A percentile compares a stretch with the other conserved stretches of the same genome.
phyloP scores from a whole-genome alignment of 108 stramenopile genomes.

The Skeletonema costatum region DNA sequence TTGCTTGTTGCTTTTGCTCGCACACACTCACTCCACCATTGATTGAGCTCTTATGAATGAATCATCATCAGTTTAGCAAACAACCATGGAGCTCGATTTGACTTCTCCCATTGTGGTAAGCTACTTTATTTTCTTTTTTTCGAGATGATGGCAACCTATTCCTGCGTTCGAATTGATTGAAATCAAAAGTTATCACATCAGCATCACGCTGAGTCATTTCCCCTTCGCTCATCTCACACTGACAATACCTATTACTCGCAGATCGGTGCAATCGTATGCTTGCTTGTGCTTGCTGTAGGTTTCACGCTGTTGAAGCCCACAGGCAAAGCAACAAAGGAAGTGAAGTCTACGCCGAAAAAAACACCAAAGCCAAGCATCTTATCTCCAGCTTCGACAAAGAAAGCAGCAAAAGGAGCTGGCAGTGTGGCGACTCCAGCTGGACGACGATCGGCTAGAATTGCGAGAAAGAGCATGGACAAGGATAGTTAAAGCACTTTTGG shows the following conservation, averaged over 20 bases:
- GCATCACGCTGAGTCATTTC: background rate
- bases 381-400: background rate
- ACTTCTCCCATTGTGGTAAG: background rate
- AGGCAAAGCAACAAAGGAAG: background rate
- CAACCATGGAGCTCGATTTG: slow-evolving; percentile 2
- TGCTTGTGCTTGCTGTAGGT: background rate
- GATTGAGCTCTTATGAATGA: too few relatives aligned
- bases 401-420: background rate
- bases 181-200: too few relatives aligned
- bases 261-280: slow-evolving; percentile 2
- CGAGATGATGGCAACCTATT: background rate
- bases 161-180: too few relatives aligned
- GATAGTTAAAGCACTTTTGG: background rate
- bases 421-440: slow-evolving; percentile 9
- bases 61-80: background rate
- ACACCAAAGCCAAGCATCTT: background rate
- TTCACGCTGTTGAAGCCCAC: background rate
- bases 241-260: background rate
- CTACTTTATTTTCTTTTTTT: background rate
- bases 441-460: slow-evolving; percentile 12
- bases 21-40: too few relatives aligned
- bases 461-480: background rate
- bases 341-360: background rate
- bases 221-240: background rate
- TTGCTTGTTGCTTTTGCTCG: too few relatives aligned